Base-by-base conservation (phyloP, 129 eudicot species). In the Logfia minima region DNA sequence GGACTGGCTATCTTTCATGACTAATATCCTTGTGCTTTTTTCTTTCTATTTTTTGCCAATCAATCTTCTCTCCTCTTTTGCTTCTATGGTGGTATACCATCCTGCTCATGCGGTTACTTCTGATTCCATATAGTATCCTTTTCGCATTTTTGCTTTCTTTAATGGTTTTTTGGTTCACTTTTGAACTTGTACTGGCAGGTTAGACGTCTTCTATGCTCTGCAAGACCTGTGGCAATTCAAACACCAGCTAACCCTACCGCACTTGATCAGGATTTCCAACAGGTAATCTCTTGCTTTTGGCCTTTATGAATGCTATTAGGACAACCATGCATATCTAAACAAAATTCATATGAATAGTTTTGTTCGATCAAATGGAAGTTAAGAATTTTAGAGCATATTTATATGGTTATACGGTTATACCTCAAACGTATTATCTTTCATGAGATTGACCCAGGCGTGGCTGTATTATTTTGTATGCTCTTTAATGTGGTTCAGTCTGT, bases 201-300 rank as follows among this genome's bases (percentile, higher is more conserved):
- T 70, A 87, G 99, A 77, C 93, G 97, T 65, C 97, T 94, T 83
- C 73, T 94, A 76, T 89, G 92, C 79, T 94, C 99, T 78, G 93
- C 99, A 81, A 91, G 88, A 77, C 97, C 97, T 28, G 96, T 91
- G 72, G 90, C 88, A 45, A 94, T 94, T 75, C 97, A 86, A 70
- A 91, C 97, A 75, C 87, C 96, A 71, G 93, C 82, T 17, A 89
- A 85, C 73, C 92, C 99, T 61, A 88, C 96, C 26, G 96, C 97
- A 7, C 85, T 96, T 51, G 99, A 94, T 85, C 99, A 94, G 83
- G 99, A 94, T 66, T 84, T 89, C 66, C 99, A 94, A 84, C 99
- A 94, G 93, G 98, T 91, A 81, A 68, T 52, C 48, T 68, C 24
- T 60, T 70, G 63, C 76, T 74, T 71, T 71, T 16, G 39, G 24